A percentile compares a stretch with the other conserved stretches of the same genome.
These are phyloP conservation scores for Ophiostoma populinum DNA, from an alignment of 2,329 filamentous ascomycete species.

Conservation along the genomic window DNA sequence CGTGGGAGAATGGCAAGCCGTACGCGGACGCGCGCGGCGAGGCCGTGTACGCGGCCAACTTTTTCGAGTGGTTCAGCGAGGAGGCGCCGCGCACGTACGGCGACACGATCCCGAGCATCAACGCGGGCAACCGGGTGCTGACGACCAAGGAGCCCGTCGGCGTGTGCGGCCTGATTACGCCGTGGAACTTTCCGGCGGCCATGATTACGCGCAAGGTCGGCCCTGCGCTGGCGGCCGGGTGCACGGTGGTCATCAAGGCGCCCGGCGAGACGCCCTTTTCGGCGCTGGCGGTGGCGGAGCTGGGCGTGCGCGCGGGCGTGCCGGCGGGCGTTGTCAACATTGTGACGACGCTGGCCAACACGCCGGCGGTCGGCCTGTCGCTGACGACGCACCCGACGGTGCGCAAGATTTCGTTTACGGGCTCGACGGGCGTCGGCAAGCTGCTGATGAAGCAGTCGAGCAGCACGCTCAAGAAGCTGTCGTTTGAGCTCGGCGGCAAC, in stretches of 20 bases:
- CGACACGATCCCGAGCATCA: conserved; percentile 52
- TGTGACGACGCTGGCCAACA: conserved; percentile 65
- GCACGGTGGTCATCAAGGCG: conserved; percentile 83
- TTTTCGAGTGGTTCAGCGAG: conserved; percentile 69
- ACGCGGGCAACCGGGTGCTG: conserved; percentile 56
- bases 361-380: conserved; percentile 56
- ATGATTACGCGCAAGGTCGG: conserved; percentile 59
- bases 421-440: conserved; percentile 52
- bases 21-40: conserved; percentile 57
- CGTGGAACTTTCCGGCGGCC: conserved; percentile 75
- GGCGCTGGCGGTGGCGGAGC: conserved; percentile 69
- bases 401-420: conserved; percentile 89
- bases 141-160: conserved; percentile 74
- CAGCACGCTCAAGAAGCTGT: conserved; percentile 63
- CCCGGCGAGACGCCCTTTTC: conserved; percentile 88
- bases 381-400: conserved; percentile 63
- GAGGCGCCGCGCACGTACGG: conserved; percentile 61
- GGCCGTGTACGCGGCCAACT: conserved; percentile 54
- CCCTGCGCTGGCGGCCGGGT: conserved; percentile 77
- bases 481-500: conserved; percentile 86
- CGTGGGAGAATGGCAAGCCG: conserved; percentile 83
- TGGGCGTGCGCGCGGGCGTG: conserved; percentile 73
- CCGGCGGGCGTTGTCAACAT: conserved; percentile 85
- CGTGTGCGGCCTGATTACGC: conserved; percentile 67
- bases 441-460: conserved; percentile 81